Conservation (phyloP, 306 rosid genomes). For the Vicia villosa region DNA sequence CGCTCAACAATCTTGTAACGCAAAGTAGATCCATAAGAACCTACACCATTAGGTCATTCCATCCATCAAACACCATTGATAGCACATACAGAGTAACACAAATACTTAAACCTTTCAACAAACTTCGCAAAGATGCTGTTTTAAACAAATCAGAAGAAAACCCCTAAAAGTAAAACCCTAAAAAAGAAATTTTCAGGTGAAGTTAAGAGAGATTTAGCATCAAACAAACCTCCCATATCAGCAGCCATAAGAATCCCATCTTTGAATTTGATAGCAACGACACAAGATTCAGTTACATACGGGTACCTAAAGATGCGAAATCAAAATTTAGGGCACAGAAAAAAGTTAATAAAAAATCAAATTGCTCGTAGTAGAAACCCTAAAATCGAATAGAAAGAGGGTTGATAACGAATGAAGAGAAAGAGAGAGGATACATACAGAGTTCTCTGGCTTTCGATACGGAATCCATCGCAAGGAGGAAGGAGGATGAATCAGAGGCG, state of each 20-base stretch:
- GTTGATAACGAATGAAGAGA: too few relatives aligned
- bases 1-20: slow-evolving; percentile 91
- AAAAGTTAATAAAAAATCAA: neutral
- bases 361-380: neutral
- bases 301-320: slow-evolving; percentile 62
- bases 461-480: slow-evolving; percentile 26
- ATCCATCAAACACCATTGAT: slow-evolving; percentile 28
- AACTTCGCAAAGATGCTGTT: neutral
- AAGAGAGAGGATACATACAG: slow-evolving; percentile 47
- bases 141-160: slow-evolving; percentile 19
- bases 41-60: slow-evolving; percentile 40
- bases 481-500: too few relatives aligned
- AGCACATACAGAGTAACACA: neutral
- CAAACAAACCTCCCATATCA: slow-evolving; percentile 96
- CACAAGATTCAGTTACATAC: slow-evolving; percentile 89
- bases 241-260: slow-evolving; percentile 95
- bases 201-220: slow-evolving; percentile 1
- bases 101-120: slow-evolving; percentile 12
- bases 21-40: slow-evolving; percentile 94
- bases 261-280: slow-evolving; percentile 87
- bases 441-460: slow-evolving; percentile 63
- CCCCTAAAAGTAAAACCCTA: neutral
- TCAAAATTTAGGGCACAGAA: slow-evolving; percentile 19
- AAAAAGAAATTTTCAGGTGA: slow-evolving; percentile 7
- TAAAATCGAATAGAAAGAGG: neutral